A percentile compares a stretch with the other conserved stretches of the same genome.
Evolutionary conservation across 805 yeast species (phyloP).

Genomic region (Ogataea populi-albae): DNA sequence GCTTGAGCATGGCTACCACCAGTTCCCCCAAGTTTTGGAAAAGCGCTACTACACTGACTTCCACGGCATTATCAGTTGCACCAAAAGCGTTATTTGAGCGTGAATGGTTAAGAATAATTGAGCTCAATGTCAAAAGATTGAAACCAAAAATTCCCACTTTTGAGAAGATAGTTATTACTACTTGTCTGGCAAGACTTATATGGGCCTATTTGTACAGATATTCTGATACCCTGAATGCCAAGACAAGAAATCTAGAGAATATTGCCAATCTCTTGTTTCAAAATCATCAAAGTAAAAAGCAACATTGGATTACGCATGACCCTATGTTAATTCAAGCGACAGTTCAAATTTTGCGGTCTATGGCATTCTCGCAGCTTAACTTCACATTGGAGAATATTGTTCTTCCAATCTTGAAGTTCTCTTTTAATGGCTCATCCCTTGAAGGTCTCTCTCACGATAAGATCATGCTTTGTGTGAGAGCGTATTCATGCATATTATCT

Average conservation of each 20-base stretch:
- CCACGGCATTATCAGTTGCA: constrained; percentile 76
- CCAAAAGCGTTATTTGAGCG: constrained; percentile 70
- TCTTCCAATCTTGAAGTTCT: constrained; percentile 60
- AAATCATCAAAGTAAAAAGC: constrained; percentile 49
- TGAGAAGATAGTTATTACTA: constrained; percentile 55
- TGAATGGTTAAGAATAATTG: constrained; percentile 71
- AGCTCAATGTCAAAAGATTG: constrained; percentile 55
- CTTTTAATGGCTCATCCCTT: constrained; percentile 54
- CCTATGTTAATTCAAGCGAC: constrained; percentile 58
- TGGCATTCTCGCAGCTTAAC: constrained; percentile 77
- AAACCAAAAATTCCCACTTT: constrained; percentile 55
- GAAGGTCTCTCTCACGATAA: constrained; percentile 72
- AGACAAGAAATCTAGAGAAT: constrained; percentile 71
- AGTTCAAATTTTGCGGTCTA: constrained; percentile 69
- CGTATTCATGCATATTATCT: constrained; percentile 68
- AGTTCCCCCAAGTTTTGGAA: constrained; percentile 57
- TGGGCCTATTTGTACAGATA: constrained; percentile 91
- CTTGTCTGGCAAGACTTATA: constrained; percentile 66
- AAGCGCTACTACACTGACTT: constrained; percentile 60
- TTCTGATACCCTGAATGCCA: constrained; percentile 84
- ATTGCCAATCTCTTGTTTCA: constrained; percentile 58
- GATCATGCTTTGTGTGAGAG: constrained; percentile 61
- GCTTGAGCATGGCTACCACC: constrained; percentile 43
- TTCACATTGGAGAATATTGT: constrained; percentile 77
- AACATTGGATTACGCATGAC: constrained; percentile 75